Percentiles rank a stretch among this genome's conserved stretches.
Evolutionary conservation across 1,139 yeast genomes (phyloP).

Genomic region (Kodamaea plutei): DNA sequence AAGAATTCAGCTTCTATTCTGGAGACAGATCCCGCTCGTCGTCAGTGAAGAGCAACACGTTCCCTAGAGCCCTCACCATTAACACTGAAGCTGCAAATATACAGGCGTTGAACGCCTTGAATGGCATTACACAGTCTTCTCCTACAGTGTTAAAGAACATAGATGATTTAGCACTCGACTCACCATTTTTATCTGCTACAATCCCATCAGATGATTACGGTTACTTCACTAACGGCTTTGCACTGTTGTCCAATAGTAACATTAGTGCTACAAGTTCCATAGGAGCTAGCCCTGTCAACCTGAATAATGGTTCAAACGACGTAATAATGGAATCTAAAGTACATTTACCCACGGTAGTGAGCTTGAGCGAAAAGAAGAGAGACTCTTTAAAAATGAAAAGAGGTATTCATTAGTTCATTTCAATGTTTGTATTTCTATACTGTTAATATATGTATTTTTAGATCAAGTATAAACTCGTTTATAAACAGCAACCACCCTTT

Average conservation of each 20-base stretch:
- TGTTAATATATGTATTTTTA: no score
- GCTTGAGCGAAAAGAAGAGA: conserved; percentile 45
- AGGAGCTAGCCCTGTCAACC: conserved; percentile 10
- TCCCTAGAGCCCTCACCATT: conserved; percentile 38
- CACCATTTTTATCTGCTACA: conserved; percentile 44
- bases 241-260: conserved; percentile 13
- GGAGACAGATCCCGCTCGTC: conserved; percentile 24
- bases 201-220: conserved; percentile 38
- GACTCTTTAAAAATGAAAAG: conserved; percentile 46
- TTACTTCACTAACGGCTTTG: conserved; percentile 23
- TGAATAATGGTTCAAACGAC: conserved; percentile 8
- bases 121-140: conserved; percentile 14
- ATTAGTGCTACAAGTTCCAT: conserved; percentile 12
- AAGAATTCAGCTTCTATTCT: conserved; percentile 19
- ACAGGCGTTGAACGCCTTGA: conserved; percentile 27
- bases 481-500: no score
- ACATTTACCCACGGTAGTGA: conserved; percentile 28
- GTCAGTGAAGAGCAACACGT: conserved; percentile 21
- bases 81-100: conserved; percentile 34
- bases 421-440: no score
- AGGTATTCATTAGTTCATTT: conserved; percentile 41
- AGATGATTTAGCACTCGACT: conserved; percentile 30
- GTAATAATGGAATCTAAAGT: conserved; percentile 13
- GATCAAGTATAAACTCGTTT: no score
- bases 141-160: conserved; percentile 4